A percentile compares a stretch with the other conserved stretches of the same genome.
These are phyloP conservation scores for Posidonia oceanica DNA, from an alignment of 116 monocot genomes.

Conservation along the genomic window DNA sequence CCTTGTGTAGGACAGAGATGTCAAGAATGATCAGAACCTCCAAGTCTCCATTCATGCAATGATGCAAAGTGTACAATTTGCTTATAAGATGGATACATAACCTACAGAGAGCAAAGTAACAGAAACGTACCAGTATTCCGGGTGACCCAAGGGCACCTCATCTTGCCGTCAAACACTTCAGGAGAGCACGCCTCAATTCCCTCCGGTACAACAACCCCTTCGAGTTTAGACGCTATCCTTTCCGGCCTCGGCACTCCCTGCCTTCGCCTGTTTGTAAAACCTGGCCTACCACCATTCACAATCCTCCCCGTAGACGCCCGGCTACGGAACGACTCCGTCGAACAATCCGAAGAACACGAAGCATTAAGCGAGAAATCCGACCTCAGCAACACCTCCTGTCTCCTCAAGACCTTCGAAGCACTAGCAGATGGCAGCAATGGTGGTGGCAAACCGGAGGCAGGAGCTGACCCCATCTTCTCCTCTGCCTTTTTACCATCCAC, in stretches of 20 bases:
- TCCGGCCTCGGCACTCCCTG: background rate
- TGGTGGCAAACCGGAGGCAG: slow-evolving; percentile 10
- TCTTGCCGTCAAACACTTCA: slow-evolving; percentile 24
- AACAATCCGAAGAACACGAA: slow-evolving; percentile 93
- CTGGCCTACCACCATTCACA: background rate
- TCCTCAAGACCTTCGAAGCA: slow-evolving; percentile 28
- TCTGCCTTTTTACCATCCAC: slow-evolving; percentile 2
- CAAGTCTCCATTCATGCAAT: background rate
- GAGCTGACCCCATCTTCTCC: slow-evolving; percentile 16
- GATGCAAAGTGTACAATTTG: background rate
- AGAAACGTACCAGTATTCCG: slow-evolving; percentile 44
- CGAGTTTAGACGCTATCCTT: slow-evolving; percentile 19
- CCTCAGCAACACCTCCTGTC: slow-evolving; percentile 48
- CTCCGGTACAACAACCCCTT: slow-evolving; percentile 17
- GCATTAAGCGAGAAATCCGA: slow-evolving; percentile 71
- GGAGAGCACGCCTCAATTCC: slow-evolving; percentile 2
- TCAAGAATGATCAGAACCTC: background rate
- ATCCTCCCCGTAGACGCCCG: slow-evolving; percentile 86
- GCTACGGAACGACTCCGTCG: slow-evolving; percentile 79
- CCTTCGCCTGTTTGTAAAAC: background rate
- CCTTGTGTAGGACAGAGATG: background rate
- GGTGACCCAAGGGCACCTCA: slow-evolving; percentile 73
- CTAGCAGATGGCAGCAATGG: slow-evolving; percentile 14
- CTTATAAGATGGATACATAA: background rate
- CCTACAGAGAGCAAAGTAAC: background rate